Conservation (phyloP, 192 early-diverging fungal species). For the Spizellomyces sp. region DNA sequence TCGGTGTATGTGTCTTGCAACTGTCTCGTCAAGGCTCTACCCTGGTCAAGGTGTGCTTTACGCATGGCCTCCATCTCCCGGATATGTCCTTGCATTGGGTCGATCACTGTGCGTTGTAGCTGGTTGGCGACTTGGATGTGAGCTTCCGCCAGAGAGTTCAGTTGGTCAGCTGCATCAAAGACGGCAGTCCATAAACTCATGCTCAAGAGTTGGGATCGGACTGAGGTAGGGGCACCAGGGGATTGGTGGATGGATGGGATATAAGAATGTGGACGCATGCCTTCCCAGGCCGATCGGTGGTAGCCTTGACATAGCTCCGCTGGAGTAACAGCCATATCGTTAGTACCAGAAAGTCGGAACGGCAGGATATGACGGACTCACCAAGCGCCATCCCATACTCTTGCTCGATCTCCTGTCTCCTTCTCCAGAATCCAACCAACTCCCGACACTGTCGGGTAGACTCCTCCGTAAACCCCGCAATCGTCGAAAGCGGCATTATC, state of each 20-base stretch:
- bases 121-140: constrained; percentile 21
- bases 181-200: constrained; percentile 20
- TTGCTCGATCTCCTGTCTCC: constrained; percentile 37
- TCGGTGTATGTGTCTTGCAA: constrained; percentile 28
- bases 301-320: constrained; percentile 26
- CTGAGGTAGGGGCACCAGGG: background rate
- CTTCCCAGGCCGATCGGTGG: constrained; percentile 21
- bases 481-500: constrained; percentile 13
- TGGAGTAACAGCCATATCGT: background rate
- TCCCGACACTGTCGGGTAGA: constrained; percentile 46
- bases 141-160: constrained; percentile 17
- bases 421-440: constrained; percentile 39
- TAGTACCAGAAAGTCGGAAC: background rate
- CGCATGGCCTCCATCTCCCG: constrained; percentile 29
- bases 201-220: constrained; percentile 14
- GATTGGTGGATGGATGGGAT: constrained; percentile 4
- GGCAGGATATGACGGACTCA: constrained; percentile 18
- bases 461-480: constrained; percentile 40
- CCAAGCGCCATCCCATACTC: constrained; percentile 45
- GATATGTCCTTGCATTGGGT: constrained; percentile 14
- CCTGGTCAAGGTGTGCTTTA: constrained; percentile 6
- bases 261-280: constrained; percentile 9
- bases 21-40: constrained; percentile 16
- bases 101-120: constrained; percentile 24
- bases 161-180: constrained; percentile 11